Conservation (phyloP, 192 early-diverging fungal genomes). For the Phycomyces blakesleeanus region DNA sequence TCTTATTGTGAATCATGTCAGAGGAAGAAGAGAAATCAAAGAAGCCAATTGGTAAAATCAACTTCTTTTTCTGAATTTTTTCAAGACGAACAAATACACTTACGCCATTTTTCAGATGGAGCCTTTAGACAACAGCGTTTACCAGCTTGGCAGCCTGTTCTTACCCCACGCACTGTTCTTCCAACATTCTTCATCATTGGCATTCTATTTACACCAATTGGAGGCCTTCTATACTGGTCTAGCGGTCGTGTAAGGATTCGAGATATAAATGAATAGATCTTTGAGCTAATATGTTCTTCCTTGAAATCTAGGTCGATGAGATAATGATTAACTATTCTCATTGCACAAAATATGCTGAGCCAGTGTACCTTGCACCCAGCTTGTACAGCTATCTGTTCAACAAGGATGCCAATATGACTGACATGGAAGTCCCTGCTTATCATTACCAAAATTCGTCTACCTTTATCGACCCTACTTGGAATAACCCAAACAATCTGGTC, state of each 20-base stretch:
- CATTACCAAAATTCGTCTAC: conserved; percentile 15
- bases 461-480: conserved; percentile 16
- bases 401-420: not conserved
- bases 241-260: conserved; percentile 28
- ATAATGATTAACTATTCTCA: conserved; percentile 45
- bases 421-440: conserved; percentile 17
- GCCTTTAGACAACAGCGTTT: conserved; percentile 96
- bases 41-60: not conserved
- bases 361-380: conserved; percentile 30
- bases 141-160: conserved; percentile 94
- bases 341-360: conserved; percentile 21
- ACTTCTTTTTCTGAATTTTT: not conserved
- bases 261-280: not conserved
- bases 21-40: not conserved
- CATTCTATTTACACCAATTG: conserved; percentile 88
- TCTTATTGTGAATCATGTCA: not conserved
- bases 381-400: conserved; percentile 11
- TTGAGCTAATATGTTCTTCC: conserved; percentile 33
- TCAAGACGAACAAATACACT: not conserved
- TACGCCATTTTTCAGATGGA: conserved; percentile 65
- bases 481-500: conserved; percentile 8
- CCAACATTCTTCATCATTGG: conserved; percentile 94
- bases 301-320: conserved; percentile 41
- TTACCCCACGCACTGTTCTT: conserved; percentile 91
- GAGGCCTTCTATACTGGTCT: conserved; percentile 79